phyloP scores from a whole-genome alignment of 1,284 basidiomycete species.

The Puccinia hordei region DNA sequence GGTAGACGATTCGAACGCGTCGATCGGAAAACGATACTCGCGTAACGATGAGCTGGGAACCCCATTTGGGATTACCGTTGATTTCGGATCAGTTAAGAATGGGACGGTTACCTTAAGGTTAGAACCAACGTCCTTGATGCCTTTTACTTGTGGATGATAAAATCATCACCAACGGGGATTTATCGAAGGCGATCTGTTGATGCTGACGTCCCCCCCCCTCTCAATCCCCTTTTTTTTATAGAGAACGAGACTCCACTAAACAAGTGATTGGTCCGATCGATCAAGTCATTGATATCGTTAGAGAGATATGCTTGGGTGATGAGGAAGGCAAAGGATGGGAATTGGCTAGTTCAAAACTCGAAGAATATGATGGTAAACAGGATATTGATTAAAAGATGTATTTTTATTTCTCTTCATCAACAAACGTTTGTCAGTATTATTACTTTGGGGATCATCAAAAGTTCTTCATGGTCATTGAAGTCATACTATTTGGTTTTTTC shows the following conservation, averaged over 20 bases:
- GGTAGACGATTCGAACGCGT: conserved; percentile 91
- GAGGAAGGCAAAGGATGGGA: conserved; percentile 36
- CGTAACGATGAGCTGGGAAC: conserved; percentile 98
- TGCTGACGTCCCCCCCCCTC: too few relatives aligned
- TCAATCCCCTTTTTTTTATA: background rate
- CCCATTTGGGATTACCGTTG: conserved; percentile 91
- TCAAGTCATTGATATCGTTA: conserved; percentile 36
- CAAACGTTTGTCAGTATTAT: background rate
- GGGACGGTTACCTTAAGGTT: conserved; percentile 81
- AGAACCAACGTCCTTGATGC: background rate
- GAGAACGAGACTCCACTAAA: conserved; percentile 50
- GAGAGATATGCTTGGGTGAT: conserved; percentile 42
- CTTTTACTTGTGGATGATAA: conserved; percentile 7
- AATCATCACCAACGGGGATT: background rate
- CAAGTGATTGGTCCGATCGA: conserved; percentile 49
- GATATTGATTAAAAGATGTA: conserved; percentile 18
- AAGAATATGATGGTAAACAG: conserved; percentile 48
- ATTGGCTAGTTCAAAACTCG: conserved; percentile 33
- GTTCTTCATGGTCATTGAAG: too few relatives aligned
- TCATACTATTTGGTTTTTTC: too few relatives aligned
- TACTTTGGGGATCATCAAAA: too few relatives aligned
- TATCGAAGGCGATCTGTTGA: background rate
- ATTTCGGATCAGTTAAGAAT: conserved; percentile 90
- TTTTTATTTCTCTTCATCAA: too few relatives aligned
- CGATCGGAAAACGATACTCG: conserved; percentile 94